Evolutionary conservation across 371 early-diverging fungal species (phyloP).

Genomic region (Mucor velutinosus): DNA sequence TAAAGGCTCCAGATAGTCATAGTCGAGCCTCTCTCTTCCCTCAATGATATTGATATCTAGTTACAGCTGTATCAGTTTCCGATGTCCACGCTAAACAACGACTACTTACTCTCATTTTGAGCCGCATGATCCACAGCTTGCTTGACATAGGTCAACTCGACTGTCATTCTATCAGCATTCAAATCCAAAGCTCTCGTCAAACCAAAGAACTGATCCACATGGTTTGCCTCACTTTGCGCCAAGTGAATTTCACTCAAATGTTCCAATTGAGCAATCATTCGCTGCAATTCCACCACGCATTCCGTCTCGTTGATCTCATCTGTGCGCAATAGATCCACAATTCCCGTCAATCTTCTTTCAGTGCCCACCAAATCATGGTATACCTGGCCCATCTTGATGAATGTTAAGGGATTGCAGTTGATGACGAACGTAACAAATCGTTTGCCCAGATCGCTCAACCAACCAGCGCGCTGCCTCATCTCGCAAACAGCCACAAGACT

Average conservation of each 20-base stretch:
- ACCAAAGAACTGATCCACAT: constrained; percentile 58
- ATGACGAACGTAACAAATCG: constrained; percentile 73
- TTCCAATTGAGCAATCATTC: constrained; percentile 67
- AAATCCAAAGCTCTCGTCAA: constrained; percentile 60
- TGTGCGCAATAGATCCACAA: constrained; percentile 72
- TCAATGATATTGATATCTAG: constrained; percentile 19
- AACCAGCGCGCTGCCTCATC: constrained; percentile 69
- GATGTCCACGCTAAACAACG: background rate
- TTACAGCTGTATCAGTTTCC: background rate
- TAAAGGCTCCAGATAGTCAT: constrained; percentile 61
- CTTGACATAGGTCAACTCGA: constrained; percentile 58
- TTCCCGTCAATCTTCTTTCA: constrained; percentile 56
- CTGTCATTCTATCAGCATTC: constrained; percentile 66
- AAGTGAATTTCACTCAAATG: constrained; percentile 69
- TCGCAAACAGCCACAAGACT: constrained; percentile 62
- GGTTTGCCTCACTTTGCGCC: constrained; percentile 35
- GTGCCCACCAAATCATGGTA: constrained; percentile 71
- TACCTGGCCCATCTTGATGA: constrained; percentile 68
- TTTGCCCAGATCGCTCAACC: constrained; percentile 67
- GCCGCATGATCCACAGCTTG: constrained; percentile 38
- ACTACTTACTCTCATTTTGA: constrained; percentile 29
- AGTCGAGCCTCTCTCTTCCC: constrained; percentile 56
- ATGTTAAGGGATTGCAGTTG: constrained; percentile 68
- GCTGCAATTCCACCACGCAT: constrained; percentile 61
- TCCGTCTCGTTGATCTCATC: constrained; percentile 72